A percentile compares a stretch with the other conserved stretches of the same genome.
phyloP scores from a whole-genome alignment of 805 yeast species.

The Spathaspora hagerdaliae region DNA sequence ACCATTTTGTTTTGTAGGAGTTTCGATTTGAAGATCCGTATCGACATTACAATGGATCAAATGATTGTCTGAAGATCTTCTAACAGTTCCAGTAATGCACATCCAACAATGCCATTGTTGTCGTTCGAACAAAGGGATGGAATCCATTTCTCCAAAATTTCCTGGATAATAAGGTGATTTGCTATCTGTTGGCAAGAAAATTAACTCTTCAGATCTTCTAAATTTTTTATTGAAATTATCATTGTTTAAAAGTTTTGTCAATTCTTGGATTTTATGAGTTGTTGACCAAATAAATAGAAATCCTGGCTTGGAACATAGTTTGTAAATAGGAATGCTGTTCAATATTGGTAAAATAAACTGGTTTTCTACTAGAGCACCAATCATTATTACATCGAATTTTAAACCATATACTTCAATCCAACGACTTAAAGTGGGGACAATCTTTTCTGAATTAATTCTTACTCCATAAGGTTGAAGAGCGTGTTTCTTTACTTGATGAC shows the following conservation, averaged over 20 bases:
- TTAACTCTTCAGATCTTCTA: constrained; percentile 85
- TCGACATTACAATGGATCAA: constrained; percentile 89
- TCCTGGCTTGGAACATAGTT: constrained; percentile 79
- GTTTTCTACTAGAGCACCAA: constrained; percentile 78
- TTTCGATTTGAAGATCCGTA: constrained; percentile 78
- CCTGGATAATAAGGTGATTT: constrained; percentile 65
- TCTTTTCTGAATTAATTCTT: constrained; percentile 47
- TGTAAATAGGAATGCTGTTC: constrained; percentile 63
- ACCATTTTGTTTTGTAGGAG: constrained; percentile 6
- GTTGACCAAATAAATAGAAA: constrained; percentile 87
- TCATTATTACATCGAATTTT: constrained; percentile 86
- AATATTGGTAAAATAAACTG: constrained; percentile 63
- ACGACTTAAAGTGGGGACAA: constrained; percentile 51
- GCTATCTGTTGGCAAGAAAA: constrained; percentile 69
- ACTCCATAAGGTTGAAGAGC: constrained; percentile 66
- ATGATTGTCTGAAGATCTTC: constrained; percentile 79
- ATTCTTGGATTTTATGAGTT: constrained; percentile 62
- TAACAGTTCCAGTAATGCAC: constrained; percentile 93
- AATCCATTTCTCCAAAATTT: constrained; percentile 26
- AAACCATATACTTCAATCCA: constrained; percentile 61
- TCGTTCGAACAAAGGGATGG: constrained; percentile 47
- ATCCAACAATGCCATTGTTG: constrained; percentile 97
- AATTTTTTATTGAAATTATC: constrained; percentile 58
- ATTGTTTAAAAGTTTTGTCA: constrained; percentile 49
- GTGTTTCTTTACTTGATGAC: constrained; percentile 48